Base-by-base conservation (phyloP, 1,284 basidiomycete species). In the Pyrrhoderma lamaoense region DNA sequence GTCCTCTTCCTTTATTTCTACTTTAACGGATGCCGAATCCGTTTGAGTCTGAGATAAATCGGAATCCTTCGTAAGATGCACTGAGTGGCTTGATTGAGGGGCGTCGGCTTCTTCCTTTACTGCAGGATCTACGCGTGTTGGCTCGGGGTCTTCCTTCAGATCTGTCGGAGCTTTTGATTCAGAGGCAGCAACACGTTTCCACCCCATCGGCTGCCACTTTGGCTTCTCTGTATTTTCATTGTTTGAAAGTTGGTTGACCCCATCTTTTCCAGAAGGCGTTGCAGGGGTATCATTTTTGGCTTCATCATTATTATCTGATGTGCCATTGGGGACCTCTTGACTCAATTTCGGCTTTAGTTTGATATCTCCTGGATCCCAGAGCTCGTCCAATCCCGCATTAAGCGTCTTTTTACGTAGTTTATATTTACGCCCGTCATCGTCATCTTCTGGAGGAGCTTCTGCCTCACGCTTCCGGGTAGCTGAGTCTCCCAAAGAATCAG, bases 291-390 rank as follows among this genome's bases (percentile, higher is more conserved):
- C 38, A 19, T 21, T 3, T 19, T 35, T 16, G 37, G 39, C 31
- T 16, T 22, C 40, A 16, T 40, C 49, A 14, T 46, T 21, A 23
- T 34, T 14, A 16, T 9, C 5, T n/a, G 11, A n/a, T 38, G 48
- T 48, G n/a, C 43, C 11, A 51, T 50, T 19, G 47, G 54, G 19
- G 19, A 48, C 22, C 39, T 63, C 62, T 53, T 73, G 71, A 59
- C 76, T 72, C 64, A 45, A 27, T 40, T 75, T 77, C 62, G 72
- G 70, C 65, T 80, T 85, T 23, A 76, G 55, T 61, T 80, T 82
- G 58, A 87, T 73, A 21, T 76, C 57, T 1, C 78, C 82, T 3
- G 84, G 84, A 60, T 89, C 85, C 57, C 85, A 89, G 27, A 85
- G 73, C 57, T 85, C 79, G 18, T 79, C 83, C 7, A 89, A 63